Base-by-base conservation (phyloP, 2,329 filamentous ascomycete genomes). In the Diaporthe eres region DNA sequence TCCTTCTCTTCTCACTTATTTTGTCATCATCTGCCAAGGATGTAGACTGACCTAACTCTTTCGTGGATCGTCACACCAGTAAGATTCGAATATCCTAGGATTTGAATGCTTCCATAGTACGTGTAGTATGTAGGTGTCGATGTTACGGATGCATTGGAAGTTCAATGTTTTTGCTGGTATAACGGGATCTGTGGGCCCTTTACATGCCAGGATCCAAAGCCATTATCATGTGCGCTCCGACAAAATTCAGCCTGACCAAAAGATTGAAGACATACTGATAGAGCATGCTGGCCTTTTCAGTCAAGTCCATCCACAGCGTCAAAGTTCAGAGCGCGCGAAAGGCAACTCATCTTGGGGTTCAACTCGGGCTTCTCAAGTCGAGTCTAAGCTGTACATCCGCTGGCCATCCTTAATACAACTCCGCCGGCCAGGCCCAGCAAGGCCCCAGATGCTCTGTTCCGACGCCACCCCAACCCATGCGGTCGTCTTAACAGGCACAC, bases 21-120 rank as follows among this genome's bases (percentile, higher is more conserved):
- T 15, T 5, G 13, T 28, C 25, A 55, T 4, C 0, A 19, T 31
- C 2, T 28, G 0, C 51, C 3, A 5, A 1, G 0, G 7, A 8
- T 28, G 51, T 55, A 31, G 25, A 17, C 25, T 0, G 13, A 55
- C 4, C 4, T 19, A 25, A 31, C 0, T 28, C 12, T 15, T 31
- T 31, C 1, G 9, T 28, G 1, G 12, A 0, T 53, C n/a, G 0
- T 53, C n/a, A 10, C n/a, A 53, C 3, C 51, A 2, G 22, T 53
- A 15, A 31, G 17, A 17, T 55, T 55, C 31, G 25, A 47, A 25
- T 25, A 25, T 25, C 25, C 25, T 25, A 25, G 25, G 25, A 25
- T 2, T 25, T 25, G 1, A 25, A 25, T 25, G 25, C n/a, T n/a
- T n/a, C n/a, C n/a, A n/a, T n/a, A n/a, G n/a, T 25, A 2, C 25